These are phyloP conservation scores for Lasiodiplodia theobromae DNA, from an alignment of 2,329 filamentous ascomycete genomes.

Conservation along the genomic window DNA sequence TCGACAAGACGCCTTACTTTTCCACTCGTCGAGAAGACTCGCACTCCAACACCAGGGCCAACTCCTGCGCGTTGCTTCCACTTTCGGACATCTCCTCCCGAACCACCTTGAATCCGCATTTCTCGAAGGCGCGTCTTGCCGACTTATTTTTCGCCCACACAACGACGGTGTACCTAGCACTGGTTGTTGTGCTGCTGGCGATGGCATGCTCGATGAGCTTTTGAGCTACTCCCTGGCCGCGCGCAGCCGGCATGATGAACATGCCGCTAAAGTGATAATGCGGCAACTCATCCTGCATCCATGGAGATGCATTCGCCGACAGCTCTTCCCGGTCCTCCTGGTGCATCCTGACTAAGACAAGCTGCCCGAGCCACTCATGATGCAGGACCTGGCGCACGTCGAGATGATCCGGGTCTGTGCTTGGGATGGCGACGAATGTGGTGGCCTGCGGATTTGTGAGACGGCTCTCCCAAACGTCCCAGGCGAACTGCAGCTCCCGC, in stretches of 20 bases:
- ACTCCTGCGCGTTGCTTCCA: background rate
- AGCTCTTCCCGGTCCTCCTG: conserved; percentile 6
- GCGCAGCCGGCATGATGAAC: conserved; percentile 39
- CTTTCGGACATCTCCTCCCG: conserved; percentile 3
- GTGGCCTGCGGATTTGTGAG: conserved; percentile 33
- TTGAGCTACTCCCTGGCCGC: conserved; percentile 39
- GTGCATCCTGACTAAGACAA: conserved; percentile 30
- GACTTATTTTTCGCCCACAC: conserved; percentile 38
- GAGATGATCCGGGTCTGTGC: background rate
- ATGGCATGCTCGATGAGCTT: conserved; percentile 39
- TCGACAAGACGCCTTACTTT: background rate
- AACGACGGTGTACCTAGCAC: conserved; percentile 33
- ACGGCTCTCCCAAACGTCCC: conserved; percentile 34
- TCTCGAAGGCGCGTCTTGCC: conserved; percentile 38
- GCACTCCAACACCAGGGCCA: conserved; percentile 13
- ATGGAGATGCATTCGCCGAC: conserved; percentile 17
- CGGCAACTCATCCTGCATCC: background rate
- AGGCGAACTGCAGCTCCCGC: conserved; percentile 37
- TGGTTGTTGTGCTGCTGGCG: conserved; percentile 29
- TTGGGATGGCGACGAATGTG: conserved; percentile 31
- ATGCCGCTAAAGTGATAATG: conserved; percentile 40
- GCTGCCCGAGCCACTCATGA: conserved; percentile 33
- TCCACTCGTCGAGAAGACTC: background rate
- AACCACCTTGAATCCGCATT: conserved; percentile 37
- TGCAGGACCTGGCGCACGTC: background rate